These are phyloP conservation scores for Perkinsela sp. DNA, from an alignment of 208 protist species.

Conservation along the genomic window DNA sequence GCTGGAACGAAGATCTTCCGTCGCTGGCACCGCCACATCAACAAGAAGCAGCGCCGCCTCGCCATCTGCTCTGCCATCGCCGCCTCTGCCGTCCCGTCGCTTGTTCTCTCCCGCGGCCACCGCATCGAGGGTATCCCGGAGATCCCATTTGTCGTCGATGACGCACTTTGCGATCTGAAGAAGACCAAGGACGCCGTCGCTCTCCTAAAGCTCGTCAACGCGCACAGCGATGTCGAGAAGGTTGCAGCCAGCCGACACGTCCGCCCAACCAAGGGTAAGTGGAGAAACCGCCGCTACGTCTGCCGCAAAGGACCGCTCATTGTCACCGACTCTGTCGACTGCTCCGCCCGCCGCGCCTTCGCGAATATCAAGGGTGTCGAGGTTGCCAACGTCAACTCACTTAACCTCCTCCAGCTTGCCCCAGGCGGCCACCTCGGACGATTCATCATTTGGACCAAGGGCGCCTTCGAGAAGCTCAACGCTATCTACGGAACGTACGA, in stretches of 20 bases:
- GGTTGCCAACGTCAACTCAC: constrained; percentile 49
- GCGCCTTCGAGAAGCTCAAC: constrained; percentile 87
- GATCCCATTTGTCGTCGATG: constrained; percentile 83
- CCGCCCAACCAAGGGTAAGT: constrained; percentile 81
- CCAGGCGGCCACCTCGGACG: constrained; percentile 94
- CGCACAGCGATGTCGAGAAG: constrained; percentile 76
- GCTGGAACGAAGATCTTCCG: constrained; percentile 86
- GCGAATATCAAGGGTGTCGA: constrained; percentile 89
- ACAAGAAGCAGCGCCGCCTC: constrained; percentile 81
- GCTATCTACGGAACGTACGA: constrained; percentile 74
- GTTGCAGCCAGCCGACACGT: constrained; percentile 56
- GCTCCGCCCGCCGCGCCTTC: constrained; percentile 65
- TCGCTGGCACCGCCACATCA: constrained; percentile 88
- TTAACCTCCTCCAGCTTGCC: constrained; percentile 94
- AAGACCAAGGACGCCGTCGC: constrained; percentile 85
- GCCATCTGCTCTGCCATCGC: constrained; percentile 89
- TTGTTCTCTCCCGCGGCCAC: constrained; percentile 94
- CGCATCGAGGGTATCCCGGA: constrained; percentile 70
- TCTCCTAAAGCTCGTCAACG: constrained; percentile 69
- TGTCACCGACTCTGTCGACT: constrained; percentile 44
- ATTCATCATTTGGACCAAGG: constrained; percentile 94
- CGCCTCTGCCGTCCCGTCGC: constrained; percentile 73
- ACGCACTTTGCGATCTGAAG: constrained; percentile 44
- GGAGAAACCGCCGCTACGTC: constrained; percentile 81
- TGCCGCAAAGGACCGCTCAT: constrained; percentile 80